Base-by-base conservation (phyloP, 2,329 filamentous ascomycete genomes). In the Plectosphaerella plurivora region DNA sequence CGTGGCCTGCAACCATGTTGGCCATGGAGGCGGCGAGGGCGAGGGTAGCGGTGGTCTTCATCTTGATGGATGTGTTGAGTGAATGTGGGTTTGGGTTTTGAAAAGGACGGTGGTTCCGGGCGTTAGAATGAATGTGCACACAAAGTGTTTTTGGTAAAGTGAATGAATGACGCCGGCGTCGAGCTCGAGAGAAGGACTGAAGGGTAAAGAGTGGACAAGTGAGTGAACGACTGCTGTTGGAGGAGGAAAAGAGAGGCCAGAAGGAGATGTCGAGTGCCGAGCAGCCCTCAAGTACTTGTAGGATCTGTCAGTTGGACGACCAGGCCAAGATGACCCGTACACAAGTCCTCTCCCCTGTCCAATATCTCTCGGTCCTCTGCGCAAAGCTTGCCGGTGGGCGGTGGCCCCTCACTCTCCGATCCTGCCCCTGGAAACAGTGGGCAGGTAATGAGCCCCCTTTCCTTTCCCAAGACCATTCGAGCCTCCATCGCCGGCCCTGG, bases 1-100 rank as follows among this genome's bases (percentile, higher is more conserved):
- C 75, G 56, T 82, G 78, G 48, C 68, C 71, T 9, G 41, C 41
- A 12, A 44, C 41, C 41, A 44, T 44, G 51, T 50, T 49, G 39
- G 55, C 53, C 55, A 57, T 51, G 51, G 53, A 55, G 49, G 47
- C 55, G 49, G 53, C 55, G 47, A 51, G 48, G 41, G 51, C 48
- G 20, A 57, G 51, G n/a, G 51, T 41, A 28, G 55, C 36, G 37
- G 49, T 50, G 35, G 55, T 44, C 51, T 54, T 55, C 55, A 57
- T 57, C 49, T 48, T 55, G 51, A 41, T 20, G 45, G 51, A 39
- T 39, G 22, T 16, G 37, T 9, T 22, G 16, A 39, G 37, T 39
- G 41, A 20, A 20, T 12, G 41, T 44, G n/a, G 41, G 22, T 22
- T 33, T 9, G 15, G 18, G 4, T 41, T 18, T 41, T 41, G 37